These are phyloP conservation scores for Mycena alexandri DNA, from an alignment of 768 basidiomycete genomes.

Conservation along the genomic window DNA sequence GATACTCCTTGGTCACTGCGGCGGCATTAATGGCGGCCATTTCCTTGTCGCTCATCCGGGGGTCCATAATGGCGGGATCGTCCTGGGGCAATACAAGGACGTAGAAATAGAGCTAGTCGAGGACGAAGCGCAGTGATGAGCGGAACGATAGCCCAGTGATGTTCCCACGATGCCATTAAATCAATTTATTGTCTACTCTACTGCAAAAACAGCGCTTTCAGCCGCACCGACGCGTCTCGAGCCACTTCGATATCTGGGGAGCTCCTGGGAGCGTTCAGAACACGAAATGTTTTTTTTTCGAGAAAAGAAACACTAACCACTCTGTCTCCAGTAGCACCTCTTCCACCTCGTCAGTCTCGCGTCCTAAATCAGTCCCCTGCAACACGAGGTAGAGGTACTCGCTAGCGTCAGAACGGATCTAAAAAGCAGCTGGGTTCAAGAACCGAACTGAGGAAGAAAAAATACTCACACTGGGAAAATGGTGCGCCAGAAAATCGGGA, in stretches of 20 bases:
- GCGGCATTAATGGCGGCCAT: conserved; percentile 87
- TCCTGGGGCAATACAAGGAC: conserved; percentile 5
- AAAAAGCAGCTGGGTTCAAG: conserved; percentile 21
- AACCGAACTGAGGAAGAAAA: conserved; percentile 27
- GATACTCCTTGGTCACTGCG: conserved; percentile 90
- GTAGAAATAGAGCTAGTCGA: conserved; percentile 17
- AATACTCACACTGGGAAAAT: conserved; percentile 79
- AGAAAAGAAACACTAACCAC: conserved; percentile 64
- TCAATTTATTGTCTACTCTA: conserved; percentile 14
- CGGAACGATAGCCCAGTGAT: background rate
- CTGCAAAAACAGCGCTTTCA: conserved; percentile 54
- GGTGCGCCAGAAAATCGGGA: conserved; percentile 77
- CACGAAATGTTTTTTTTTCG: background rate
- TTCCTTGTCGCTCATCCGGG: conserved; percentile 79
- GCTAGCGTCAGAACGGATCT: conserved; percentile 87
- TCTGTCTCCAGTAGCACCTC: conserved; percentile 83
- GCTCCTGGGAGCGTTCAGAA: conserved; percentile 20
- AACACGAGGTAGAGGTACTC: conserved; percentile 86
- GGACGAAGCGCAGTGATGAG: conserved; percentile 5
- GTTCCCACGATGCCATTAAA: conserved; percentile 30
- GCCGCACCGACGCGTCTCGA: conserved; percentile 55
- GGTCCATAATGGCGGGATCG: conserved; percentile 52
- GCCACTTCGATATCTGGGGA: conserved; percentile 50
- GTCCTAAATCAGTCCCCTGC: conserved; percentile 75
- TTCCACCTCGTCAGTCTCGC: conserved; percentile 76